Evolutionary conservation across 345 rosid genomes (phyloP).

Genomic region (Zanthoxylum bungeanum): DNA sequence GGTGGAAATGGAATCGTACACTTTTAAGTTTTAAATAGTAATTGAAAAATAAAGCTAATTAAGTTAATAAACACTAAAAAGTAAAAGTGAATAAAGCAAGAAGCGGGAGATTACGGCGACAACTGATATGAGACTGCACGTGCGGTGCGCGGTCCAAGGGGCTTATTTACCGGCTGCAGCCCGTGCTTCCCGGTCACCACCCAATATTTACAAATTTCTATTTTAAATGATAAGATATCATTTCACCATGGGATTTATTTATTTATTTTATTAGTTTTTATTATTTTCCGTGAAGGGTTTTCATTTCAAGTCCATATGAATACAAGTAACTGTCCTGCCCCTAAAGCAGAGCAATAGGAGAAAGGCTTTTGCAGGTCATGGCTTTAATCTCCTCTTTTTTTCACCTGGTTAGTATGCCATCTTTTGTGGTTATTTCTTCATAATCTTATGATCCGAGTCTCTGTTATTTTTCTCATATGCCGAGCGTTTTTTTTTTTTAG

Average conservation of each 20-base stretch:
- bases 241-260: too few relatives aligned
- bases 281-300: conserved; percentile 24
- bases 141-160: conserved; percentile 39
- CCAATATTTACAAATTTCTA: background rate
- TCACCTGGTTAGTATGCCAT: conserved; percentile 21
- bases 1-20: background rate
- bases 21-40: background rate
- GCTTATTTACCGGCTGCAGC: conserved; percentile 35
- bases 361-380: conserved; percentile 29
- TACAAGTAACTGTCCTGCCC: conserved; percentile 10
- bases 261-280: conserved; percentile 14
- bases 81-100: background rate
- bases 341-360: conserved; percentile 30
- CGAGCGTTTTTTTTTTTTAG: conserved; percentile 11
- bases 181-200: conserved; percentile 35
- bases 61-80: background rate
- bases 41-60: background rate
- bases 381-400: conserved; percentile 27
- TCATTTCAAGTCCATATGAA: background rate
- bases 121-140: conserved; percentile 39
- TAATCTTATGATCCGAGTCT: conserved; percentile 20
- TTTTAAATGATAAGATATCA: background rate
- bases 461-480: conserved; percentile 18
- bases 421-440: conserved; percentile 7
- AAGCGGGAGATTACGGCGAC: conserved; percentile 28